Conservation (phyloP, 352 stramenopile species). For the Phytophthora gonapodyides region DNA sequence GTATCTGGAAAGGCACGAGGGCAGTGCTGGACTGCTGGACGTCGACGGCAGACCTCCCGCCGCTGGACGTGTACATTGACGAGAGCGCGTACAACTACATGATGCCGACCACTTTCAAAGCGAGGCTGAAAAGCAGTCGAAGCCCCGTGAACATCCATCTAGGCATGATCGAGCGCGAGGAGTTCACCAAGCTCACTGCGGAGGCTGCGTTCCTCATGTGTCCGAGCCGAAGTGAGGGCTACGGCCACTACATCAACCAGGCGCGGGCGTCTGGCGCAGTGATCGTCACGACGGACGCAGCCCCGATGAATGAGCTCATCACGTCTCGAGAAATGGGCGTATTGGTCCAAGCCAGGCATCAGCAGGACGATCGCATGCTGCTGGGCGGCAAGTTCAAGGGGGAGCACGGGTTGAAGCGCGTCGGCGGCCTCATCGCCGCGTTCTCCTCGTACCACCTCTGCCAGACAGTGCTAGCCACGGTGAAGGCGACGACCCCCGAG, state of each 20-base stretch:
- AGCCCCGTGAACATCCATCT: constrained; percentile 29
- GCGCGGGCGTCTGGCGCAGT: constrained; percentile 47
- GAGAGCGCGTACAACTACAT: constrained; percentile 36
- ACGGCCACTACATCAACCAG: constrained; percentile 76
- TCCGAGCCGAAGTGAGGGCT: constrained; percentile 63
- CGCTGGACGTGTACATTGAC: constrained; percentile 48
- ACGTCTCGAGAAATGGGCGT: constrained; percentile 41
- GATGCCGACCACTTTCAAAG: constrained; percentile 24
- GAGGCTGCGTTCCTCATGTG: constrained; percentile 57
- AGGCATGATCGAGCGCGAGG: constrained; percentile 27
- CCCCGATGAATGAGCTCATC: constrained; percentile 70
- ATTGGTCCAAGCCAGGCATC: constrained; percentile 12
- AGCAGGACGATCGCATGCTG: constrained; percentile 30
- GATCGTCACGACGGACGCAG: constrained; percentile 48
- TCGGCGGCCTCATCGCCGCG: constrained; percentile 36
- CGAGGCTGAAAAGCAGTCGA: constrained; percentile 21
- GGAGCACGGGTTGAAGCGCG: constrained; percentile 31
- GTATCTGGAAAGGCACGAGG: constrained; percentile 55
- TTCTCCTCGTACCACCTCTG: constrained; percentile 44
- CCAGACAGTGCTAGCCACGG: constrained; percentile 37
- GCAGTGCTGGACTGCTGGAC: constrained; percentile 59
- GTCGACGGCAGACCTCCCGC: constrained; percentile 38
- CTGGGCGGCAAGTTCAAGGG: constrained; percentile 44
- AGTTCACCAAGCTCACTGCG: constrained; percentile 49
- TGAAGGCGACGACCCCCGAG: constrained; percentile 30